phyloP scores from a whole-genome alignment of 1,284 basidiomycete genomes.

The Trichosporon ovoides region DNA sequence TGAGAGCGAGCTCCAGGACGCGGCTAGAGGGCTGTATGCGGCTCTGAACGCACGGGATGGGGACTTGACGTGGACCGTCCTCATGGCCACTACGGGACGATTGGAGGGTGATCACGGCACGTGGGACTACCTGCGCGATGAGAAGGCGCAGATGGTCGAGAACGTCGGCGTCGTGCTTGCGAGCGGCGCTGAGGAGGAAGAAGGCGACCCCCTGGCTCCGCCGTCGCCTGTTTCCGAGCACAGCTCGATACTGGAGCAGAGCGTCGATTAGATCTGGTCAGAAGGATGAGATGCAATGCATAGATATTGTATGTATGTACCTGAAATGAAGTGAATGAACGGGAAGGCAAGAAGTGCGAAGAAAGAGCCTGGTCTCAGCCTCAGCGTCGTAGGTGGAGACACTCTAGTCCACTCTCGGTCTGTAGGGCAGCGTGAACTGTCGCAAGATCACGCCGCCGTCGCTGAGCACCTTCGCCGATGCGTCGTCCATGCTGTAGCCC shows the following conservation, averaged over 20 bases:
- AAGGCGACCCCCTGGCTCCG: too few species aligned
- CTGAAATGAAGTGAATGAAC: too few species aligned
- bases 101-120: slow-evolving; percentile 21
- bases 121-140: slow-evolving; percentile 33
- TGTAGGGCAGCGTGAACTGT: slow-evolving; percentile 51
- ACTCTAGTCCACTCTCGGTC: neutral
- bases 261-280: too few species aligned
- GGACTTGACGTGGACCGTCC: slow-evolving; percentile 74
- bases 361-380: too few species aligned
- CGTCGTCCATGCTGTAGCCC: slow-evolving; percentile 90
- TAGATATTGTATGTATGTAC: neutral
- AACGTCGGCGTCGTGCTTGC: neutral
- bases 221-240: too few species aligned
- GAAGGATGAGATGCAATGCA: too few species aligned
- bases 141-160: slow-evolving; percentile 18
- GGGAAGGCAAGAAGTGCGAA: too few species aligned
- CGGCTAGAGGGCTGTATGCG: slow-evolving; percentile 61
- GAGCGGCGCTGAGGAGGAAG: too few species aligned
- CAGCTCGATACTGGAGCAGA: too few species aligned
- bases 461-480: slow-evolving; percentile 66
- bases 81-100: slow-evolving; percentile 50
- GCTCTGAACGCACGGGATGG: slow-evolving; percentile 61
- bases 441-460: slow-evolving; percentile 75
- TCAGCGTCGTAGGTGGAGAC: too few species aligned
- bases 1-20: slow-evolving; percentile 66